Evolutionary conservation across 2,329 filamentous ascomycete genomes (phyloP), one percentile per base, ranked within the genome.

Genomic region (Verticillium dahliae): DNA sequence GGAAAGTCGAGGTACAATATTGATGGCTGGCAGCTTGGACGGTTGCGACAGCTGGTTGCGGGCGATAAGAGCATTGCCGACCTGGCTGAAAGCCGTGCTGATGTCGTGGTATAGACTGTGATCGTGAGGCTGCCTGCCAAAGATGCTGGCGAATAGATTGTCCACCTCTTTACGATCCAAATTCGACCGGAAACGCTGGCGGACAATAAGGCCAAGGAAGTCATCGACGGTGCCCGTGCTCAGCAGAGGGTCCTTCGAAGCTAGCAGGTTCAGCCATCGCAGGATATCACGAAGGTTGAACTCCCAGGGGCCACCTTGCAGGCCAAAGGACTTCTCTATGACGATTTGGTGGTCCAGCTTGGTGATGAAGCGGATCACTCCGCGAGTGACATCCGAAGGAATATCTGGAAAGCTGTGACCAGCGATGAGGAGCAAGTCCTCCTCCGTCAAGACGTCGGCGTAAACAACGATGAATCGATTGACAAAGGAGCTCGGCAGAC

Each of bases 381-480:
- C 85, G 33, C 81, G 78, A 22, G 93, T 84, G 35, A 86, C 83
- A 1, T 83, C 76, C 0, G 76, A 67, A 0, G 84, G 74, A 27
- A 93, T 82, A 1, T 76, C 72, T 0, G 91, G 88, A 70, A 91
- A 97, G 63, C 90, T 86, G 67, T 89, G 90, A 33, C 83, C 80
- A 56, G 92, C 96, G 65, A 99, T 98, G 56, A 90, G 79, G 63
- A 89, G 83, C 62, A 99, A 76, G 77, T 99, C 95, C 37, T 91
- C 84, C 33, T 89, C 81, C 15, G 84, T 89, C 72, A 99, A 95
- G 4, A 92, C 85, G 70, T 99, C 95, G 62, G 95, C 92, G 75
- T 98, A 98, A 0, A 99, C 96, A 18, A 99, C 94, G 41, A 96
- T 95, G 73, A 99, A 99, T 56, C 96, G 90, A 73, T 99, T 98